These are phyloP conservation scores for Mortierella polycephala DNA, from an alignment of 371 early-diverging fungal species.

Conservation along the genomic window DNA sequence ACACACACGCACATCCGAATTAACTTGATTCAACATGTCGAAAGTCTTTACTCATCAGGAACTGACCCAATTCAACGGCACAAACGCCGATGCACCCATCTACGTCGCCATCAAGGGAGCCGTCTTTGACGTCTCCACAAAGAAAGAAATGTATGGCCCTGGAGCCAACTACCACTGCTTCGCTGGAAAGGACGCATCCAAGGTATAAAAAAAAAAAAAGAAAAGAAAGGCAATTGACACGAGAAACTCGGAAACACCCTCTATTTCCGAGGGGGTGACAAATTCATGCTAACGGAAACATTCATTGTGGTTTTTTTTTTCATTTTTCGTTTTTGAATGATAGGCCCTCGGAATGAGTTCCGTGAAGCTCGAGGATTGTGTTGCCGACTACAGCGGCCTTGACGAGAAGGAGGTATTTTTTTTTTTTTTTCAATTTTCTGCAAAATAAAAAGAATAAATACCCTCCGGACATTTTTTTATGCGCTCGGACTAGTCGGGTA, in stretches of 20 bases:
- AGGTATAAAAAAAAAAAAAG: slow-evolving; percentile 38
- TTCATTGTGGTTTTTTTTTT: neutral
- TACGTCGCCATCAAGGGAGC: slow-evolving; percentile 86
- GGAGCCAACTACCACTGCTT: slow-evolving; percentile 76
- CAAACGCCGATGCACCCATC: slow-evolving; percentile 71
- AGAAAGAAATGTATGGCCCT: slow-evolving; percentile 72
- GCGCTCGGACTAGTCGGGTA: no score
- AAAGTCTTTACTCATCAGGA: slow-evolving; percentile 68
- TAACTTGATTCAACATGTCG: slow-evolving; percentile 14
- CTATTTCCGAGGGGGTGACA: no score
- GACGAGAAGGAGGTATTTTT: slow-evolving; percentile 68
- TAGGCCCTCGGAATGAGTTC: slow-evolving; percentile 83
- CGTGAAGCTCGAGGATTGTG: slow-evolving; percentile 77
- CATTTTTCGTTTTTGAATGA: neutral
- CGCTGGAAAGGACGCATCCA: slow-evolving; percentile 83
- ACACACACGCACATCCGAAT: no score
- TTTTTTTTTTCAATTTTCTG: neutral
- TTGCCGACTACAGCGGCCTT: slow-evolving; percentile 72
- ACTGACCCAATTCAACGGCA: slow-evolving; percentile 76
- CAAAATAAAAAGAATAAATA: neutral
- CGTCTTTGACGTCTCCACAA: slow-evolving; percentile 83
- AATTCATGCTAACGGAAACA: no score
- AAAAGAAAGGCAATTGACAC: no score
- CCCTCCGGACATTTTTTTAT: neutral
- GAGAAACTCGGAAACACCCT: no score